These are phyloP conservation scores for Pythium oligandrum DNA, from an alignment of 352 stramenopile species.

Conservation along the genomic window DNA sequence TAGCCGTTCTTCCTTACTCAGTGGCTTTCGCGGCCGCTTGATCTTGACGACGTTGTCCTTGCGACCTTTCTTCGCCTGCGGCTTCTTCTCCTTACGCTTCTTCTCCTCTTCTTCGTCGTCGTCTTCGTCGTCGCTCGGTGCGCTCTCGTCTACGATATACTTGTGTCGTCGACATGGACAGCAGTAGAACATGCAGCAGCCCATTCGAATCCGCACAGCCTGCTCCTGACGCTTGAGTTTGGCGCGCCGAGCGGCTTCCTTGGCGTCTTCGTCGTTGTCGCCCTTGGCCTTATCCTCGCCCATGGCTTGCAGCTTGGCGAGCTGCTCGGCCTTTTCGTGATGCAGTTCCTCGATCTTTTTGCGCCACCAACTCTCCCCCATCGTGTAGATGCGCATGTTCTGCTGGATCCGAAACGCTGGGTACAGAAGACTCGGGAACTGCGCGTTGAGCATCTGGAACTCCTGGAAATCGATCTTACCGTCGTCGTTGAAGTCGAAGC, in stretches of 20 bases:
- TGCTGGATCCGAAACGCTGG: conserved; percentile 70
- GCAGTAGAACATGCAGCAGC: conserved; percentile 58
- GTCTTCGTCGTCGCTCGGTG: conserved; percentile 23
- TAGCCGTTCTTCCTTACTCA: conserved; percentile 64
- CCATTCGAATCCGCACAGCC: conserved; percentile 59
- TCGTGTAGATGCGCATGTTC: conserved; percentile 63
- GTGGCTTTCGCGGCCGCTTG: conserved; percentile 39
- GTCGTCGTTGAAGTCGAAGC: conserved; percentile 67
- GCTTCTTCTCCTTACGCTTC: conserved; percentile 24
- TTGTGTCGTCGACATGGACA: conserved; percentile 52
- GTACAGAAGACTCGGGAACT: conserved; percentile 65
- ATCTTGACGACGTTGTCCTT: conserved; percentile 48
- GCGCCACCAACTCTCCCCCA: conserved; percentile 64
- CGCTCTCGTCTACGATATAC: conserved; percentile 51
- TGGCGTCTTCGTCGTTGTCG: conserved; percentile 16
- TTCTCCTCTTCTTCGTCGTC: conserved; percentile 33
- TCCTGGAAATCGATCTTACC: conserved; percentile 70
- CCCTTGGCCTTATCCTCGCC: conserved; percentile 22
- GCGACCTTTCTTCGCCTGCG: conserved; percentile 12
- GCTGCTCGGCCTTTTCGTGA: conserved; percentile 37
- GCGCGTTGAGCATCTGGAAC: conserved; percentile 55
- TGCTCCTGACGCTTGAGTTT: conserved; percentile 57
- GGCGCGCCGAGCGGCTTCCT: conserved; percentile 8
- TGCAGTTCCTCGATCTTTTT: conserved; percentile 49
- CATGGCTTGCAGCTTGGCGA: conserved; percentile 25